Percentiles rank a stretch among this genome's conserved stretches.
Evolutionary conservation across 345 rosid genomes (phyloP).

Genomic region (Stellera chamaejasme): DNA sequence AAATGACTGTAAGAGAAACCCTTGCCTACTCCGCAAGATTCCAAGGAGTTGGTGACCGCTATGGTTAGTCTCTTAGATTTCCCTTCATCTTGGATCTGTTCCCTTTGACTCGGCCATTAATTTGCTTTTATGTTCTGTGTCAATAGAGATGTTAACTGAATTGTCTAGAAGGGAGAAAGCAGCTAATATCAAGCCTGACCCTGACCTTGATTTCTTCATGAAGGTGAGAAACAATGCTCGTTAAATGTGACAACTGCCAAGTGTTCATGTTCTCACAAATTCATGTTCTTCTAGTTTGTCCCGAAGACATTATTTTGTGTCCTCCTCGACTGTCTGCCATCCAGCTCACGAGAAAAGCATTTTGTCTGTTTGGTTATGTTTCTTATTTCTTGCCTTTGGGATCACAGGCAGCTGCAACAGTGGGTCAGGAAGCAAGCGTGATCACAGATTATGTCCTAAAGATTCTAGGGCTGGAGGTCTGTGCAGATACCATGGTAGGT

Average conservation of each 20-base stretch:
- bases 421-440: constrained; percentile 37
- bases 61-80: constrained; percentile 24
- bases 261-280: too few relatives aligned
- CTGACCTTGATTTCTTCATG: constrained; percentile 74
- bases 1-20: constrained; percentile 71
- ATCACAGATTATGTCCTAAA: constrained; percentile 42
- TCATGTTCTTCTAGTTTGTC: too few relatives aligned
- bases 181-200: constrained; percentile 75
- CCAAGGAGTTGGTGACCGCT: constrained; percentile 59
- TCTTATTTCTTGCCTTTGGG: not conserved
- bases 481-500: constrained; percentile 68
- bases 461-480: constrained; percentile 63
- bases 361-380: not conserved
- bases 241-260: not conserved
- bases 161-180: constrained; percentile 72
- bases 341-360: not conserved
- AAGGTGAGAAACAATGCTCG: constrained; percentile 28
- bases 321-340: too few relatives aligned
- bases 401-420: constrained; percentile 36
- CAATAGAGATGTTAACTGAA: constrained; percentile 59
- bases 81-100: not conserved
- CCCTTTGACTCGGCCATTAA: not conserved
- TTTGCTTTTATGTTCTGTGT: not conserved
- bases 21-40: constrained; percentile 71
- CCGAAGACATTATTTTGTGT: too few relatives aligned